Base-by-base conservation (phyloP, 2,329 filamentous ascomycete species). In the Fusarium odoratissimum region DNA sequence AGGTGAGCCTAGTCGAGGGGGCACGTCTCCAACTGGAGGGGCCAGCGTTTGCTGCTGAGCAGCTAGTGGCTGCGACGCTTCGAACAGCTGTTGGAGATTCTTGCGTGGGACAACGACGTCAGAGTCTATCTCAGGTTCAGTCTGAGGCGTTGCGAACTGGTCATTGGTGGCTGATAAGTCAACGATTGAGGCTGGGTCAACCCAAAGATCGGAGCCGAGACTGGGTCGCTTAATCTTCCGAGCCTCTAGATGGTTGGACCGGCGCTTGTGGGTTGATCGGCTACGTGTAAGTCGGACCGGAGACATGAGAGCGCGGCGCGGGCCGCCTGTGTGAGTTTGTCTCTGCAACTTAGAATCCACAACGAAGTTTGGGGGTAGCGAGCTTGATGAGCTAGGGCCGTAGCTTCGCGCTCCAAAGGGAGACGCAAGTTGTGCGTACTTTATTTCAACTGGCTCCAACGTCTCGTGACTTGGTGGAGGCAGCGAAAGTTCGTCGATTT, bases 341-440 rank as follows among this genome's bases (percentile, higher is more conserved):
- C 83, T 78, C 38, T 81, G 81, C 6, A 80, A 76, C 49, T 81
- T 80, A 8, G 80, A 61, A 46, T 75, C 74, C 21, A 79, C 68
- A 21, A 75, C 76, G 14, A 83, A 78, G 45, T 80, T 81, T 12
- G 83, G 83, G 7, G 82, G 82, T 11, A 89, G 79, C 1, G 84
- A 83, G 23, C 80, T 83, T 8, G 89, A 90, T 17, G 89, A 89
- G 79, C 87, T 91, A 3, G 89, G 90, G 0, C 90, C 90, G 72
- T 91, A 91, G 72, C 89, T 91, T 68, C 84, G 86, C 37, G 88
- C 85, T 25, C 83, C 81, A 67, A 91, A 90, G 0, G 89, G 88
- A 7, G 89, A 90, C 3, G 85, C 87, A 6, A 89, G 83, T 7
- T 84, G 83, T 16, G 79, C 77, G 49, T 80, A 74, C 51, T 74